Base-by-base conservation (phyloP, 1,284 basidiomycete genomes). In the Sanghuangporus weigelae region DNA sequence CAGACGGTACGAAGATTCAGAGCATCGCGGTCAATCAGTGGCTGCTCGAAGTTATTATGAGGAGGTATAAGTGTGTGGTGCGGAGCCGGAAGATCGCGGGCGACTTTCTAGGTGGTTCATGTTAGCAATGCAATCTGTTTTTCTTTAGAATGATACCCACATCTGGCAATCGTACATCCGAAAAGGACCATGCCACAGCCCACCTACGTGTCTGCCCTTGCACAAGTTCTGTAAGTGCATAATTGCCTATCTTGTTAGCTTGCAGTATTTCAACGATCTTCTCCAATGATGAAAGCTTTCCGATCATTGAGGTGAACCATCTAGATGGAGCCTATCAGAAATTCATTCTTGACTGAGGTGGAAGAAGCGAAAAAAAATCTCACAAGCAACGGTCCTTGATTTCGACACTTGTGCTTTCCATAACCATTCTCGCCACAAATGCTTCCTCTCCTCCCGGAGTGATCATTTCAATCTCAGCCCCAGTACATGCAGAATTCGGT, bases 251-350 rank as follows among this genome's bases (percentile, higher is more conserved):
- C 88, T 95, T n/a, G 35, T 63, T 21, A 19, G 75, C 69, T 50
- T 81, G 81, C 14, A 98, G 74, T 2, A 80, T 69, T 0, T 76
- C 76, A 0, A 95, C 82, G 1, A 98, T 73, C 1, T 81, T 74
- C 0, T 73, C 73, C 3, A 97, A 78, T 16, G 92, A 93, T 0
- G 89, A 84, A 71, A 92, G 79, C 70, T 93, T 95, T 1, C 96
- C 96, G 0, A 98, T 79, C 82, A 98, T 89, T 10, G 92, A 94
- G 0, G 95, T 95, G 72, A 87, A 98, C 95, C 94, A 97, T 58
- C 92, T 93, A 58, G 21, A 46, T 14, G 4, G 35, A 10, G 36
- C n/a, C 35, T 23, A 14, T 36, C 14, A 23, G 31, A 44, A 39
- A 14, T n/a, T 16, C 7, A 16, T 36, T 39, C 59, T 23, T 39